phyloP scores from a whole-genome alignment of 768 basidiomycete genomes.

The Amanita thiersii region DNA sequence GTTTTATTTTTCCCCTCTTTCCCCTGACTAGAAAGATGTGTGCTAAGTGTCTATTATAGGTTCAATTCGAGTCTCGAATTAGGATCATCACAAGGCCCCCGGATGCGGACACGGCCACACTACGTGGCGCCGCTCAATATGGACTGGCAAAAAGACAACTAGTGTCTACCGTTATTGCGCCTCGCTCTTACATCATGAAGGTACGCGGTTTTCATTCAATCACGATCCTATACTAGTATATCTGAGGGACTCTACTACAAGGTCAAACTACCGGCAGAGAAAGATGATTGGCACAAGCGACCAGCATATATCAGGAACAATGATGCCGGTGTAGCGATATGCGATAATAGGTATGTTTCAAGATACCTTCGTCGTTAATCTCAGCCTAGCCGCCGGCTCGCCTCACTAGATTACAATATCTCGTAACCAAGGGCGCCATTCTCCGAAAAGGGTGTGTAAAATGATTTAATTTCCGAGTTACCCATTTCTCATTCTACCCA shows the following conservation, averaged over 20 bases:
- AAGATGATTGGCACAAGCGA: constrained; percentile 77
- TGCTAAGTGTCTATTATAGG: constrained; percentile 27
- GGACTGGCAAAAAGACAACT: constrained; percentile 69
- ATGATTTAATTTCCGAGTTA: constrained; percentile 13
- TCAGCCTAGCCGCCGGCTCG: constrained; percentile 20
- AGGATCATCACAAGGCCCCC: constrained; percentile 74
- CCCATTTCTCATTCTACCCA: constrained; percentile 20
- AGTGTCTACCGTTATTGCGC: constrained; percentile 77
- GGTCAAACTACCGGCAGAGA: constrained; percentile 86
- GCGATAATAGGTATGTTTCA: constrained; percentile 67
- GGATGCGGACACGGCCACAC: constrained; percentile 84
- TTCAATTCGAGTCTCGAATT: constrained; percentile 57
- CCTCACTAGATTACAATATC: constrained; percentile 63
- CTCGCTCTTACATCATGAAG: constrained; percentile 83
- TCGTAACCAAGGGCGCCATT: constrained; percentile 83
- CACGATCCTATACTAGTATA: background rate
- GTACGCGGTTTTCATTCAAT: constrained; percentile 24
- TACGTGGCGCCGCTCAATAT: constrained; percentile 84
- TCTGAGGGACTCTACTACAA: constrained; percentile 18
- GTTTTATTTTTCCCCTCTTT: constrained; percentile 15
- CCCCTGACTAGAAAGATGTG: constrained; percentile 10
- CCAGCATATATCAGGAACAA: constrained; percentile 79
- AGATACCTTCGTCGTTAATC: constrained; percentile 12
- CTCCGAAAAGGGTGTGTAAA: constrained; percentile 68
- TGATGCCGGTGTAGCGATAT: constrained; percentile 68